These are phyloP conservation scores for Blastomyces percursus DNA, from an alignment of 2,329 filamentous ascomycete species.

Conservation along the genomic window DNA sequence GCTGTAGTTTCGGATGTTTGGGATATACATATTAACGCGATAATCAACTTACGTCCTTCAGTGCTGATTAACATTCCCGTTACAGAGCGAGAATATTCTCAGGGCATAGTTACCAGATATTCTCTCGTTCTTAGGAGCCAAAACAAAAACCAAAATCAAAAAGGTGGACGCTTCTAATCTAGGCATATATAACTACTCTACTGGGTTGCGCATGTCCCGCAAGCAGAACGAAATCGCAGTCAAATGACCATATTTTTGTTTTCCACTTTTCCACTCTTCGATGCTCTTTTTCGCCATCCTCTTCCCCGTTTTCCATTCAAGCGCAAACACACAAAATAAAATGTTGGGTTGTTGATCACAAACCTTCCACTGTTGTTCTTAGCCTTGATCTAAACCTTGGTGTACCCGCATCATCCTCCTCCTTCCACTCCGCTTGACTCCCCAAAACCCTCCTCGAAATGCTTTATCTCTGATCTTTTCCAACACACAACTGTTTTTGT, in stretches of 20 bases:
- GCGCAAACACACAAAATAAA: background rate
- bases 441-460: background rate
- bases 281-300: background rate
- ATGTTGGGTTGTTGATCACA: background rate
- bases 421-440: background rate
- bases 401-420: background rate
- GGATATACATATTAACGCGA: background rate
- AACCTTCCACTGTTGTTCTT: background rate
- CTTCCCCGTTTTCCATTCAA: background rate
- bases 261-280: background rate
- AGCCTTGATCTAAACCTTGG: background rate
- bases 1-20: background rate
- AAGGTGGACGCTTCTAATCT: background rate
- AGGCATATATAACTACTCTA: no score
- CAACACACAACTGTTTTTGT: background rate
- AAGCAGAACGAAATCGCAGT: background rate
- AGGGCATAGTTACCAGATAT: background rate
- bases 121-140: background rate
- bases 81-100: background rate
- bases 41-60: background rate
- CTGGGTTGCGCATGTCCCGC: background rate
- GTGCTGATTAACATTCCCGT: background rate
- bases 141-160: background rate
- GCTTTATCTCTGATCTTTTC: conserved; percentile 5
- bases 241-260: background rate